Evolutionary conservation across 2,329 filamentous ascomycete genomes (phyloP).

Genomic region (Stachybotrys chlorohalonatus): DNA sequence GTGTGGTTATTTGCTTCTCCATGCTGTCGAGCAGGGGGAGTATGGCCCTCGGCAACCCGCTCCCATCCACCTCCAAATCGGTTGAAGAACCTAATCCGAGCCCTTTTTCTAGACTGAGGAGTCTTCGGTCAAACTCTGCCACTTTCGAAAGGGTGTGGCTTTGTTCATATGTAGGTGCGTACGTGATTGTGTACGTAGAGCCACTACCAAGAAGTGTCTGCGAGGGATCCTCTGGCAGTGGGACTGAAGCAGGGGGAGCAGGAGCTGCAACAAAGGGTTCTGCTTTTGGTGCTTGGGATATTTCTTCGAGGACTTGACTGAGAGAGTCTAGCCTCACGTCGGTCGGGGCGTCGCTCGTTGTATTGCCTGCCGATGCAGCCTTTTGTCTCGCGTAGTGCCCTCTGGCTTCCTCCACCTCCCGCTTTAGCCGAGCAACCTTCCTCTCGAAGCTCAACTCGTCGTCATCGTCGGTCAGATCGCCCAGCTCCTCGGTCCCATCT

Average conservation of each 20-base stretch:
- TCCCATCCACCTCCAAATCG: conserved; percentile 51
- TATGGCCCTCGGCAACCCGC: conserved; percentile 56
- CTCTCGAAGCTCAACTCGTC: conserved; percentile 64
- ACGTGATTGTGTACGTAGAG: conserved; percentile 55
- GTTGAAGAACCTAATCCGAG: conserved; percentile 69
- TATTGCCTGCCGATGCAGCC: conserved; percentile 34
- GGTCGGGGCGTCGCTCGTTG: conserved; percentile 36
- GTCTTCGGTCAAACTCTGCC: conserved; percentile 77
- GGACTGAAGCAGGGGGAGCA: conserved; percentile 2
- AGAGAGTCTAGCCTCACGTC: conserved; percentile 48
- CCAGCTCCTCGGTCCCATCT: conserved; percentile 58
- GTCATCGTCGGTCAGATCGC: conserved; percentile 68
- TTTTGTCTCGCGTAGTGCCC: conserved; percentile 48
- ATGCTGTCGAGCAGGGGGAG: conserved; percentile 74
- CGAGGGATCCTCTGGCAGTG: conserved; percentile 8
- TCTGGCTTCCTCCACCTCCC: conserved; percentile 72
- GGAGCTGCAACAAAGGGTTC: conserved; percentile 5
- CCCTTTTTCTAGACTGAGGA: conserved; percentile 68
- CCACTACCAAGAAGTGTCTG: conserved; percentile 13
- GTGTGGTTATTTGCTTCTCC: conserved; percentile 68
- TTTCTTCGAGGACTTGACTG: conserved; percentile 61
- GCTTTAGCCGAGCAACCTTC: conserved; percentile 71
- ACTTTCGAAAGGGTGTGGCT: conserved; percentile 68
- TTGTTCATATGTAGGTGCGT: conserved; percentile 55
- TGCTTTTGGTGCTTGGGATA: conserved; percentile 30